Evolutionary conservation across 2,329 filamentous ascomycete species (phyloP), one percentile per base, ranked within the genome.

Genomic region (Cercospora zeina): DNA sequence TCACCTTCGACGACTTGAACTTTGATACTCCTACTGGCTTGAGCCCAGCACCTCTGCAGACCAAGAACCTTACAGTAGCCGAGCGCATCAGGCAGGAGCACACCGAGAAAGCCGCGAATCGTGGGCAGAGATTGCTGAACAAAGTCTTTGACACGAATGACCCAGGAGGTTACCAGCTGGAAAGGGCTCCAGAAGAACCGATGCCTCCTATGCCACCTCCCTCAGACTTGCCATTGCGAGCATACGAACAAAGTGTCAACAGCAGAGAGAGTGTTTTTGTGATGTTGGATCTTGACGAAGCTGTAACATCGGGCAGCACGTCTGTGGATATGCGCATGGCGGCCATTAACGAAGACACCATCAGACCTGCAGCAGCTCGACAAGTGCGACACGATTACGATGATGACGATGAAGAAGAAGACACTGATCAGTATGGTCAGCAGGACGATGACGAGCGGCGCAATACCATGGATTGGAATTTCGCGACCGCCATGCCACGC

Each of bases 261-360:
- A 79, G 79, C 61, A 77, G 80, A 50, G 84, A 78, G 68, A 81
- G 79, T 13, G 76, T 81, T 61, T 30, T 59, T n/a, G 84, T 86
- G 1, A 75, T 81, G 62, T 85, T 86, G 60, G 84, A 87, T 68
- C 77, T 88, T 37, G 84, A 87, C 70, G 81, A 80, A 42, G 83
- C 82, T 16, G 79, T 76, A 36, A 80, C 77, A 33, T 78, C 81
- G 51, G 80, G 66, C 19, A 71, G 65, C 67, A 75, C 69, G 77
- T 83, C 67, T 75, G 83, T 57, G 77, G 80, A 16, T 77, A 82
- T 69, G 76, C 65, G 67, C 21, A 67, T 67, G 65, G 55, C 63
- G 49, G 62, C 62, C 11, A 64, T 66, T 27, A 65, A 68, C 27
- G 64, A 69, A 53, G 57, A 67, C 59, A 69, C 67, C 3, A 54